Evolutionary conservation across 768 basidiomycete species (phyloP).

Genomic region (Lyophyllum decastes): DNA sequence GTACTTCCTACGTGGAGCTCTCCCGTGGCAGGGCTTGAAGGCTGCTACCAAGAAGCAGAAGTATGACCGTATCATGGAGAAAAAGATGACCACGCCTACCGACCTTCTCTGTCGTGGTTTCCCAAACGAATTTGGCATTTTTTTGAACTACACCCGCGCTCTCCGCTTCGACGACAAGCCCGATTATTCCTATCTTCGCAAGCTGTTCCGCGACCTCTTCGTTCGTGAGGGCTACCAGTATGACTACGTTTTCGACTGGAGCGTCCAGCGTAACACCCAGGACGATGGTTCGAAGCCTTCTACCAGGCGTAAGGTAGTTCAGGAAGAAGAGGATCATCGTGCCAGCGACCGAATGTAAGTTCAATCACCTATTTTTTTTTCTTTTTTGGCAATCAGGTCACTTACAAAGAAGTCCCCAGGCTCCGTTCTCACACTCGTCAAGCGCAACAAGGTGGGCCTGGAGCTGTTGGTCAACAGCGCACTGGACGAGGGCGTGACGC

Average conservation of each 20-base stretch:
- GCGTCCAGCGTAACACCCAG: constrained; percentile 75
- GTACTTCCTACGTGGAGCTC: constrained; percentile 98
- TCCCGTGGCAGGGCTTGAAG: constrained; percentile 99
- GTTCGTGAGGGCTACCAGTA: constrained; percentile 98
- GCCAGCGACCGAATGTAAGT: constrained; percentile 83
- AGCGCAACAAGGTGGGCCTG: constrained; percentile 63
- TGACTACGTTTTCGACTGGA: constrained; percentile 99
- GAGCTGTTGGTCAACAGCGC: constrained; percentile 48
- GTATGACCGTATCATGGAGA: constrained; percentile 99
- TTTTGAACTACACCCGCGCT: constrained; percentile 98
- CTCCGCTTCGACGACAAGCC: constrained; percentile 99
- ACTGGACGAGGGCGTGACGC: constrained; percentile 46
- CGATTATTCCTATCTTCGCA: constrained; percentile 98
- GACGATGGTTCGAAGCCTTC: constrained; percentile 71
- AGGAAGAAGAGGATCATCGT: constrained; percentile 84
- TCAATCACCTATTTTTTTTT: constrained; percentile 4
- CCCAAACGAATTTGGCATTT: constrained; percentile 99
- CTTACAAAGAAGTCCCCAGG: constrained; percentile 42
- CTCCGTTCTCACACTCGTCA: constrained; percentile 88
- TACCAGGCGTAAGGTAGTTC: constrained; percentile 76
- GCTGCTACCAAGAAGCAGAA: constrained; percentile 99
- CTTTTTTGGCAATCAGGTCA: constrained; percentile 12
- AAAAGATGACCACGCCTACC: constrained; percentile 99
- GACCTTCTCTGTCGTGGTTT: constrained; percentile 98
- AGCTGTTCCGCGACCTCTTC: constrained; percentile 97